Conservation (phyloP, 208 protist species). For the Trypanosoma brucei region DNA sequence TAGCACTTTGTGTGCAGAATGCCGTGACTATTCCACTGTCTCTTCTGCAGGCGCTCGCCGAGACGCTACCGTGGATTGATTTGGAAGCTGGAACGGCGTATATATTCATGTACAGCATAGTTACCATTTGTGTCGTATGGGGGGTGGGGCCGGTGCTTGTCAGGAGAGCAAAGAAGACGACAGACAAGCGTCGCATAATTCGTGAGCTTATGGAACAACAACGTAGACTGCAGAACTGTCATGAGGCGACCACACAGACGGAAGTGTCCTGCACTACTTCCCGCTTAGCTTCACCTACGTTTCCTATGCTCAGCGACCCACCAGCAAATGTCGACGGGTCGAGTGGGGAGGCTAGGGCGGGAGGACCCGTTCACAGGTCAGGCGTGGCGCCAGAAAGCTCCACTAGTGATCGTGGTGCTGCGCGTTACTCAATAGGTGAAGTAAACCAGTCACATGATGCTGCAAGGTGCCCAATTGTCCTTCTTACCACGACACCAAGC, state of each 20-base stretch:
- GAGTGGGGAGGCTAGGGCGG: no score
- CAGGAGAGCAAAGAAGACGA: slow-evolving; percentile 42
- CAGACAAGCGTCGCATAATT: slow-evolving; percentile 42
- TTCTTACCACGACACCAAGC: slow-evolving; percentile 1
- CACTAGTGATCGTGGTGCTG: neutral
- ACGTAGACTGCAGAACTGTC: slow-evolving; percentile 25
- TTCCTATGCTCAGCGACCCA: neutral
- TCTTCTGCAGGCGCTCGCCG: slow-evolving; percentile 53
- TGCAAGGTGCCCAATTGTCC: neutral
- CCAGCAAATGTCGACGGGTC: no score
- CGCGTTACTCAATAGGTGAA: neutral
- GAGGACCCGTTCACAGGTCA: no score
- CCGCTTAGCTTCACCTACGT: slow-evolving; percentile 6
- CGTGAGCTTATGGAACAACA: slow-evolving; percentile 53
- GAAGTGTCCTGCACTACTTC: slow-evolving; percentile 20
- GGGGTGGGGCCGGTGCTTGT: slow-evolving; percentile 50
- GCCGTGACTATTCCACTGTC: slow-evolving; percentile 73
- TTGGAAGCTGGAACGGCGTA: slow-evolving; percentile 45
- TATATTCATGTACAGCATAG: slow-evolving; percentile 75
- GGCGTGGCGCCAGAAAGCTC: neutral
- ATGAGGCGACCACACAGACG: slow-evolving; percentile 69
- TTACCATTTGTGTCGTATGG: slow-evolving; percentile 49
- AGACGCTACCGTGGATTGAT: slow-evolving; percentile 54
- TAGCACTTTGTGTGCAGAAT: slow-evolving; percentile 73
- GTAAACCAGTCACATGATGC: neutral